Percentiles rank a stretch among this genome's conserved stretches.
These are phyloP conservation scores for Myotisia sp. DNA, from an alignment of 2,329 filamentous ascomycete genomes.

Conservation along the genomic window DNA sequence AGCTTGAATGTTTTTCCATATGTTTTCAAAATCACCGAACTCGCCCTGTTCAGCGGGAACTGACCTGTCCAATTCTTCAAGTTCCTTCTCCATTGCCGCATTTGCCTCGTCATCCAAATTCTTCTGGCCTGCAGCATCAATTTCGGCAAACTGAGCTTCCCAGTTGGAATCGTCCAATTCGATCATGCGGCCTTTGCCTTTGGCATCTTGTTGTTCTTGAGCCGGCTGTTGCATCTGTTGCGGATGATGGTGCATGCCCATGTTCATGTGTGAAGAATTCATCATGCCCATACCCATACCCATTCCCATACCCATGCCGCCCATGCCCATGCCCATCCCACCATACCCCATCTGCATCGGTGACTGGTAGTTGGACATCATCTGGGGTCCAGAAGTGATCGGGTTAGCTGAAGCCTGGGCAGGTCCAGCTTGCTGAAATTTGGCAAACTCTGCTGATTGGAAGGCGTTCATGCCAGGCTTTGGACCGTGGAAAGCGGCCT, in stretches of 20 bases:
- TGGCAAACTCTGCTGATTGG: conserved; percentile 70
- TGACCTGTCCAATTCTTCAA: conserved; percentile 80
- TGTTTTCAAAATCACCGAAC: conserved; percentile 76
- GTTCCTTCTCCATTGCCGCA: conserved; percentile 65
- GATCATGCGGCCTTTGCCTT: conserved; percentile 69
- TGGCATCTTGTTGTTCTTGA: conserved; percentile 46
- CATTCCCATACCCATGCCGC: conserved; percentile 24
- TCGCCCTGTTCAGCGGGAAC: conserved; percentile 48
- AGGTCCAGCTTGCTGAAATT: conserved; percentile 56
- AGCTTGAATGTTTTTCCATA: conserved; percentile 39
- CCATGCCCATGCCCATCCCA: conserved; percentile 18
- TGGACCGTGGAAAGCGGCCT: conserved; percentile 50
- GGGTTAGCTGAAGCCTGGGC: conserved; percentile 48
- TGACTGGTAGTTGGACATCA: conserved; percentile 7
- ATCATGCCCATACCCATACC: conserved; percentile 42
- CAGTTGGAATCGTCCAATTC: conserved; percentile 88
- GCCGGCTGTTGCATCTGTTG: conserved; percentile 24
- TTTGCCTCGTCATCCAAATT: conserved; percentile 51
- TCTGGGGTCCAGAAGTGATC: conserved; percentile 39
- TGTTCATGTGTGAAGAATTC: conserved; percentile 33
- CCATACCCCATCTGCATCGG: conserved; percentile 29
- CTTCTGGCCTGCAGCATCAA: conserved; percentile 47
- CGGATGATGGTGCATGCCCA: conserved; percentile 37
- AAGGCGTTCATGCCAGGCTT: conserved; percentile 44
- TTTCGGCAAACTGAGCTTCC: conserved; percentile 90